These are phyloP conservation scores for Allomyces macrogynus DNA, from an alignment of 192 early-diverging fungal genomes.

Conservation along the genomic window DNA sequence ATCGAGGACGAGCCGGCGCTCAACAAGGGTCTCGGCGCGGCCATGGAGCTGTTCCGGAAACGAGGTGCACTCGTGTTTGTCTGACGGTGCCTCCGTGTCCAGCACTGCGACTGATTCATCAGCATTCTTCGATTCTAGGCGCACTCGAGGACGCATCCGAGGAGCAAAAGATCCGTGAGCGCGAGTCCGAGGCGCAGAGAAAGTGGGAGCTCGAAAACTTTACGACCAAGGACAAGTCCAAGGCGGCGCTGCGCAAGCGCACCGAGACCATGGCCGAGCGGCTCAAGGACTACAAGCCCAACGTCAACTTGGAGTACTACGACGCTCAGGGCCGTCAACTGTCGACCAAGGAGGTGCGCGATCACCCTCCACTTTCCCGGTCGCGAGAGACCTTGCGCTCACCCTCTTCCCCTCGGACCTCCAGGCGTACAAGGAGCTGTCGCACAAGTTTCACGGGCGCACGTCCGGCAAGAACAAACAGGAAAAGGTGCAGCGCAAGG, in stretches of 20 bases:
- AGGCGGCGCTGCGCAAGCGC: conserved; percentile 9
- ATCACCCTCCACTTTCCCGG: background rate
- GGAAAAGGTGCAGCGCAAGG: conserved; percentile 62
- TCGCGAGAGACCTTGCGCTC: too few relatives aligned
- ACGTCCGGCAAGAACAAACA: conserved; percentile 83
- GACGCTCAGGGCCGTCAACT: conserved; percentile 67
- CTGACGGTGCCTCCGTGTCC: background rate
- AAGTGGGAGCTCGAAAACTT: conserved; percentile 4
- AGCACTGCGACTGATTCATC: too few relatives aligned
- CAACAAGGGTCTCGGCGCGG: conserved; percentile 56
- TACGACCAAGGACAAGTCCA: conserved; percentile 23
- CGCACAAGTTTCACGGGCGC: conserved; percentile 92
- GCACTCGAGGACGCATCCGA: conserved; percentile 32
- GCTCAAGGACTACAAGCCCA: conserved; percentile 78
- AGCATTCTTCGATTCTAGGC: background rate
- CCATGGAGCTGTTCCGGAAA: conserved; percentile 56
- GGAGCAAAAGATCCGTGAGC: conserved; percentile 47
- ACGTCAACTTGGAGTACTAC: conserved; percentile 74
- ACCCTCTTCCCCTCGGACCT: background rate
- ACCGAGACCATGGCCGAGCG: conserved; percentile 30
- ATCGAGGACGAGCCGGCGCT: conserved; percentile 56
- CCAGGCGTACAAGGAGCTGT: conserved; percentile 66
- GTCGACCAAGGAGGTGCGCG: conserved; percentile 54
- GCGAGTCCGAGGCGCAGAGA: conserved; percentile 9
- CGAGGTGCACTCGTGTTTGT: conserved; percentile 35